Conservation (phyloP, 768 basidiomycete genomes). For the Coprinellus micaceus region DNA sequence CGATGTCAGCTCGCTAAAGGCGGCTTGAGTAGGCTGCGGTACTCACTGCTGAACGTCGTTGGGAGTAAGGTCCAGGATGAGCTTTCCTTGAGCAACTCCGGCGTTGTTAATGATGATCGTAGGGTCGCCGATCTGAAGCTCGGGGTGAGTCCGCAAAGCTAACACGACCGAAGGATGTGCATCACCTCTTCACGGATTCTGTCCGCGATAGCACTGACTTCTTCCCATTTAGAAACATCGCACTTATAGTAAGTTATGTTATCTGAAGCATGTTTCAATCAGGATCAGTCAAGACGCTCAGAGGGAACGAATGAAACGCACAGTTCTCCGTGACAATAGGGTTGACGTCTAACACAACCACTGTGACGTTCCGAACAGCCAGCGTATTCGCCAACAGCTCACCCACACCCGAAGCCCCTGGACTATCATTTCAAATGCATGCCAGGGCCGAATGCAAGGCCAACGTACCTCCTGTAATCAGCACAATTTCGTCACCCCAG, state of each 20-base stretch:
- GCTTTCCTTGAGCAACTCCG: constrained; percentile 88
- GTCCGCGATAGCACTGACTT: constrained; percentile 73
- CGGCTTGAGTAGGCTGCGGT: not conserved
- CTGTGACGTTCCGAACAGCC: constrained; percentile 74
- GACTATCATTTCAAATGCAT: not conserved
- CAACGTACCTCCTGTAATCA: constrained; percentile 82
- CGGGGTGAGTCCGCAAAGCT: constrained; percentile 2
- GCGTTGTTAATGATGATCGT: constrained; percentile 95
- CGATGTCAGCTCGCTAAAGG: not conserved
- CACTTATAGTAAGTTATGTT: constrained; percentile 86
- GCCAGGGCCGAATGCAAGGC: not conserved
- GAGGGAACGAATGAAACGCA: constrained; percentile 29
- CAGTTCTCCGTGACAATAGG: constrained; percentile 75
- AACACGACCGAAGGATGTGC: no score
- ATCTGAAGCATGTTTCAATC: constrained; percentile 36
- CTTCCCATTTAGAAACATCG: constrained; percentile 85
- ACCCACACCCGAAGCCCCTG: constrained; percentile 88
- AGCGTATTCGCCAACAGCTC: constrained; percentile 85
- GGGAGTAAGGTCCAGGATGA: constrained; percentile 72
- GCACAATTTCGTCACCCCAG: constrained; percentile 87
- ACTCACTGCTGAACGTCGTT: constrained; percentile 77
- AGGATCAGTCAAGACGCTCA: not conserved
- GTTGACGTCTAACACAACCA: constrained; percentile 83
- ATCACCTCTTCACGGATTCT: constrained; percentile 72
- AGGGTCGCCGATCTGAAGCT: constrained; percentile 71